Base-by-base conservation (phyloP, 768 basidiomycete genomes). In the Cystobasidium tubakii region DNA sequence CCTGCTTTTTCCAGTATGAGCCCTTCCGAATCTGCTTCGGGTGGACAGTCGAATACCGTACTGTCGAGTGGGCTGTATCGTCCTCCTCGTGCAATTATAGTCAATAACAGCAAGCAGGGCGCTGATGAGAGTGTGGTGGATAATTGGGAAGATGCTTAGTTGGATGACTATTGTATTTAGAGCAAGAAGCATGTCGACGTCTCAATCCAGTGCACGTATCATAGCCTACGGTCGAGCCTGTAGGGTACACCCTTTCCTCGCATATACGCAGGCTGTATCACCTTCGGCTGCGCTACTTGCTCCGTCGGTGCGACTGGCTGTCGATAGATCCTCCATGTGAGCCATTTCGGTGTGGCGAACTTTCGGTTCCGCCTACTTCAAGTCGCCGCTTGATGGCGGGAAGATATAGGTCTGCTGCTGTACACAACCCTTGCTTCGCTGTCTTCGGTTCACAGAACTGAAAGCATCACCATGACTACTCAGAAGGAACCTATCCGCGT, bases 31-130 rank as follows among this genome's bases (percentile, higher is more conserved):
- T 31, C 57, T n/a, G 46, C 46, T 50, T 50, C 46, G 4, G 46
- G 46, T 4, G 43, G 39, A 39, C 36, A 65, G 63, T 27, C 63
- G n/a, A 46, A 65, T 39, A 65, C 53, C 17, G 43, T 71, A 4
- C 33, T 71, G 25, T n/a, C 54, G 10, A 71, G 54, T 60, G 69
- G 69, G n/a, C 25, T 71, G 12, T 23, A 71, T 71, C n/a, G 69
- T 6, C 54, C 69, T n/a, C 69, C 69, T 71, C 34, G 31, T n/a
- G 54, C 50, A 2, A 44, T 71, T 17, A 43, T 71, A 46, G 29
- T 71, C 27, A 34, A 23, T 57, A 34, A 13, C 31, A 42, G 29
- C 29, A n/a, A 55, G 7, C 21, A n/a, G 10, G n/a, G 60, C 17
- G 7, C 57, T 17, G 33, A 60, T 6, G 57, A 60, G 33, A 60